These are phyloP conservation scores for Lipomyces japonicus DNA, from an alignment of 805 yeast genomes.

Conservation along the genomic window DNA sequence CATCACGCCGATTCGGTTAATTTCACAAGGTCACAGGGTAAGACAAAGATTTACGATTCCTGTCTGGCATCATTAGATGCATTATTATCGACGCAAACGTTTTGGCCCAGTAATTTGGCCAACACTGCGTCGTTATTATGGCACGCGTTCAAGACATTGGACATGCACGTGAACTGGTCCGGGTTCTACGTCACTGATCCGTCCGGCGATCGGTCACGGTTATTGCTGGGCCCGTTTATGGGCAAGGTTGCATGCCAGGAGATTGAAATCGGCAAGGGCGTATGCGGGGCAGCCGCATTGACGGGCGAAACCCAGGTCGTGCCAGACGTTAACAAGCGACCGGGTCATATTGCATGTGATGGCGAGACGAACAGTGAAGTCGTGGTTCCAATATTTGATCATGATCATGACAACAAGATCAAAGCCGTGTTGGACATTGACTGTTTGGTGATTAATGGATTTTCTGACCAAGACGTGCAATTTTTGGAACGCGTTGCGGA, in stretches of 20 bases:
- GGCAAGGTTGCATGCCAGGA: conserved; percentile 95
- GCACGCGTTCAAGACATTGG: conserved; percentile 73
- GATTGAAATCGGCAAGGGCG: conserved; percentile 77
- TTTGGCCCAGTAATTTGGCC: too few species aligned
- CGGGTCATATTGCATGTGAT: conserved; percentile 97
- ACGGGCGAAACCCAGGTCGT: conserved; percentile 65
- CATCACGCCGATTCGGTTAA: neutral
- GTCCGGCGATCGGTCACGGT: conserved; percentile 36
- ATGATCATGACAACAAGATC: conserved; percentile 40
- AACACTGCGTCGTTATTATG: conserved; percentile 83
- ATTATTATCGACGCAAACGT: too few species aligned
- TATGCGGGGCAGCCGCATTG: conserved; percentile 82
- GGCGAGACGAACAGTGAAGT: conserved; percentile 91
- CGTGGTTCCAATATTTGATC: conserved; percentile 73
- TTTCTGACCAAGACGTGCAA: conserved; percentile 57
- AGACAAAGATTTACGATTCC: too few species aligned
- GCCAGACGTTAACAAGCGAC: conserved; percentile 68
- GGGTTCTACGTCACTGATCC: conserved; percentile 72
- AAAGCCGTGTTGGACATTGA: conserved; percentile 87
- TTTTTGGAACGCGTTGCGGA: conserved; percentile 59
- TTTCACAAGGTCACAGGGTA: neutral
- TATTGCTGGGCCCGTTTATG: conserved; percentile 87
- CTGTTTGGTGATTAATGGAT: conserved; percentile 61
- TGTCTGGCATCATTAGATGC: too few species aligned
- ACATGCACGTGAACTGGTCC: conserved; percentile 73